phyloP scores from a whole-genome alignment of 176 grass and related monocot genomes.

The Paspalum vaginatum region DNA sequence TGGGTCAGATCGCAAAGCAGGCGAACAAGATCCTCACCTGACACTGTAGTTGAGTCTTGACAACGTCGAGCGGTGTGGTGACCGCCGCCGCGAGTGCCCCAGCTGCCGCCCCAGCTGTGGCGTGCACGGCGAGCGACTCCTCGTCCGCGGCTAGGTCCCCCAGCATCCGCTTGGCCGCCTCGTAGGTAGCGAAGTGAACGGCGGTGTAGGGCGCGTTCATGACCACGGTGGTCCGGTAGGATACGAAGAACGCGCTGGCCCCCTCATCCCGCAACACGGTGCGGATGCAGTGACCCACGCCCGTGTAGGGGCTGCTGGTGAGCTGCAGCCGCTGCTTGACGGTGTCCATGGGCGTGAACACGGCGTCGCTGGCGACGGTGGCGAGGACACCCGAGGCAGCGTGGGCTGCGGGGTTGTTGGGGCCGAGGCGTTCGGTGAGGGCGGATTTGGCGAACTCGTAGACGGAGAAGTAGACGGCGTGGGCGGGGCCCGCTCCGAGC shows the following conservation, averaged over 20 bases:
- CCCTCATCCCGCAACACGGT: conserved; percentile 82
- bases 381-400: conserved; percentile 77
- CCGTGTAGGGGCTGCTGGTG: conserved; percentile 77
- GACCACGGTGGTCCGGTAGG: conserved; percentile 76
- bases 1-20: background rate
- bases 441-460: conserved; percentile 76
- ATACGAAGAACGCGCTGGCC: conserved; percentile 60
- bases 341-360: conserved; percentile 95
- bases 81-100: conserved; percentile 68
- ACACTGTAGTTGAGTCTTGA: conserved; percentile 94
- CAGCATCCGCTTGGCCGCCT: conserved; percentile 78
- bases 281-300: conserved; percentile 68
- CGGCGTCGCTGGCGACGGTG: conserved; percentile 74
- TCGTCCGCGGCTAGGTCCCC: conserved; percentile 66
- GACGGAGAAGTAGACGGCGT: conserved; percentile 93
- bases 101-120: conserved; percentile 75
- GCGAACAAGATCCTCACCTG: conserved; percentile 62
- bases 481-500: conserved; percentile 78
- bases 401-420: conserved; percentile 77
- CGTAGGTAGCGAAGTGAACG: conserved; percentile 82
- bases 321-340: conserved; percentile 96
- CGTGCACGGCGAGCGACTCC: conserved; percentile 74
- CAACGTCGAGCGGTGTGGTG: conserved; percentile 82
- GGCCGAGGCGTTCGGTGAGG: conserved; percentile 58
- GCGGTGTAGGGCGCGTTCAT: conserved; percentile 94